These are phyloP conservation scores for Salvia sclarea DNA, from an alignment of 305 asterid species.

Conservation along the genomic window DNA sequence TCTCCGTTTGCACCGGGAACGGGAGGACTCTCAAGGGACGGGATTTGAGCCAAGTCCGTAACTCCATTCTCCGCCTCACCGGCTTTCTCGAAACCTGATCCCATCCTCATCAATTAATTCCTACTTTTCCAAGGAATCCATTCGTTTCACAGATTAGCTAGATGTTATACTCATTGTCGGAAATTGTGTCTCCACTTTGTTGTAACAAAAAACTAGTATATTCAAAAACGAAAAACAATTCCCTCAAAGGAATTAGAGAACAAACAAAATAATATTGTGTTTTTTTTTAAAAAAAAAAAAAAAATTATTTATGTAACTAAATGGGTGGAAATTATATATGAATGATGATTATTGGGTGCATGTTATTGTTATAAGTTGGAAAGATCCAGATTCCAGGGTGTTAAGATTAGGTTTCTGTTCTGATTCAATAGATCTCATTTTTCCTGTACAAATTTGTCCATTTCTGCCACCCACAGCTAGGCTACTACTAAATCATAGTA, in stretches of 20 bases:
- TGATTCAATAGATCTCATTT: conserved; percentile 10
- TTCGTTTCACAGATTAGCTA: conserved; percentile 10
- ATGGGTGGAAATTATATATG: not conserved
- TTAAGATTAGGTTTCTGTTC: conserved; percentile 43
- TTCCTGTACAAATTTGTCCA: conserved; percentile 24
- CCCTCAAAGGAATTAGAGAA: not conserved
- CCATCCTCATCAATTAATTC: too few species aligned
- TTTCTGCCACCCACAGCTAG: conserved; percentile 34
- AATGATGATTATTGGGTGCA: not conserved
- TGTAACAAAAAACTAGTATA: conserved; percentile 3
- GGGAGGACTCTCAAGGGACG: conserved; percentile 75
- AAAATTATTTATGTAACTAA: not conserved
- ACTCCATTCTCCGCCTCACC: conserved; percentile 65
- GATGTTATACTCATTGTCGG: conserved; percentile 3
- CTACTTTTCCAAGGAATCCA: not conserved
- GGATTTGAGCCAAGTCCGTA: conserved; percentile 70
- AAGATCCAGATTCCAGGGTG: conserved; percentile 44
- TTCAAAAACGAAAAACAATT: not conserved
- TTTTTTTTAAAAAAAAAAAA: too few species aligned
- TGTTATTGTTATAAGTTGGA: conserved; percentile 25
- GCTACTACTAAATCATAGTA: not conserved
- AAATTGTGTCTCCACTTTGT: not conserved
- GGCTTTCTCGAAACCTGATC: conserved; percentile 68
- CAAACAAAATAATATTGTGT: not conserved
- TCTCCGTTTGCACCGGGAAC: conserved; percentile 67